Evolutionary conservation across 768 basidiomycete genomes (phyloP), one percentile per base, ranked within the genome.

Genomic region (Rhodotorula paludigena): DNA sequence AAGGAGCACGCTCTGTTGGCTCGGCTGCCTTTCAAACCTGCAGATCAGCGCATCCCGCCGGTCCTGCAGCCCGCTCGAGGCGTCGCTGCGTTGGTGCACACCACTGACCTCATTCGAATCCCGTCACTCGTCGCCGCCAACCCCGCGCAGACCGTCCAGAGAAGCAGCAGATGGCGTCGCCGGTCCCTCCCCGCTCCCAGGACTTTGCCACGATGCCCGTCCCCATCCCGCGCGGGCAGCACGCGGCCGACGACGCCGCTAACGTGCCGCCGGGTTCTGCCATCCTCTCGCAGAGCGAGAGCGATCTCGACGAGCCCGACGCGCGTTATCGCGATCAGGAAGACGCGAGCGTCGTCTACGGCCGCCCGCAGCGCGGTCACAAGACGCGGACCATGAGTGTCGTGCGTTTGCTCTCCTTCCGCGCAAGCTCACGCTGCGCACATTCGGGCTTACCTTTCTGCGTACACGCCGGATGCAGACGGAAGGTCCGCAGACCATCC

Each of bases 261-360:
- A 33, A 16, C 14, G 47, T 45, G 15, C 54, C 54, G 0, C 2
- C 14, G 5, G 66, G 60, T 0, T 53, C 49, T 8, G 66, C 66
- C 8, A n/a, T 68, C 51, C 23, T 68, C 57, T 58, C 56, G 21
- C 55, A 56, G 42, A 48, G 42, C 47, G 66, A 67, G 66, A 57
- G 55, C 59, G 66, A 67, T 35, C 42, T 28, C 38, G 66, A 67
- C 20, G 60, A 68, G n/a, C 39, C 12, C 16, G 53, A 62, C 33
- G 25, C 32, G 28, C n/a, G 53, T 18, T 55, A 45, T 10, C 44
- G 62, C 30, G 48, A 48, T 11, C 68, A 69, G 56, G 64, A 69
- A 39, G 72, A 73, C 51, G 72, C 72, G 36, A 69, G 67, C 38
- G 38, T 61, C 20, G 55, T 73, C 7, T 73, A 73, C 44, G 55